Conservation (phyloP, 108 stramenopile species). For the Ochromonas danica region DNA sequence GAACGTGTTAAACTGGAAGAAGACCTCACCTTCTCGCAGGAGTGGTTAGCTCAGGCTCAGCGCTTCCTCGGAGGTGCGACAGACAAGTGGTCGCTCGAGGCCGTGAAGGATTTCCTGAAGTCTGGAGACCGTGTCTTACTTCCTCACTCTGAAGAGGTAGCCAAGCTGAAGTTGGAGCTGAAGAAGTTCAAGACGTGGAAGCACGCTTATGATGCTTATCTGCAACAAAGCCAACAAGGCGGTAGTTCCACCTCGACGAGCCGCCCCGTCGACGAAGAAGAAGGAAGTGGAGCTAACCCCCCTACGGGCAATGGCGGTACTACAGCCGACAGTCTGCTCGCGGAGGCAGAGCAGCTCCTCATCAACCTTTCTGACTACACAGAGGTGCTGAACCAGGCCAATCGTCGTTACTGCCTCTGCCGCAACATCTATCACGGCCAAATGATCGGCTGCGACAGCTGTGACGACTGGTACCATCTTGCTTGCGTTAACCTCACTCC, state of each 20-base stretch:
- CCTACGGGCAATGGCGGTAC: no score
- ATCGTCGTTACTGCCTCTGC: background rate
- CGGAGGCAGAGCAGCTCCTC: background rate
- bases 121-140: background rate
- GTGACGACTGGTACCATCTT: slow-evolving; percentile 20
- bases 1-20: background rate
- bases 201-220: background rate
- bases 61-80: background rate
- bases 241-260: no score
- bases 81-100: no score
- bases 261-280: no score
- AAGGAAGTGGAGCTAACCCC: no score
- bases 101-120: slow-evolving; percentile 6
- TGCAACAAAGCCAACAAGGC: no score
- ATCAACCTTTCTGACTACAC: background rate
- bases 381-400: background rate
- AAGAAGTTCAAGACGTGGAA: background rate
- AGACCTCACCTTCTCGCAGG: background rate
- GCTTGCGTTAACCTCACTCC: background rate
- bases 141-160: background rate
- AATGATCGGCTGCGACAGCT: slow-evolving; percentile 23
- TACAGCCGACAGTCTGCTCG: no score
- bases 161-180: background rate
- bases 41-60: background rate
- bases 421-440: background rate